Percentiles rank a stretch among this genome's conserved stretches.
phyloP scores from a whole-genome alignment of 805 yeast genomes.

The Candida ponderosae region DNA sequence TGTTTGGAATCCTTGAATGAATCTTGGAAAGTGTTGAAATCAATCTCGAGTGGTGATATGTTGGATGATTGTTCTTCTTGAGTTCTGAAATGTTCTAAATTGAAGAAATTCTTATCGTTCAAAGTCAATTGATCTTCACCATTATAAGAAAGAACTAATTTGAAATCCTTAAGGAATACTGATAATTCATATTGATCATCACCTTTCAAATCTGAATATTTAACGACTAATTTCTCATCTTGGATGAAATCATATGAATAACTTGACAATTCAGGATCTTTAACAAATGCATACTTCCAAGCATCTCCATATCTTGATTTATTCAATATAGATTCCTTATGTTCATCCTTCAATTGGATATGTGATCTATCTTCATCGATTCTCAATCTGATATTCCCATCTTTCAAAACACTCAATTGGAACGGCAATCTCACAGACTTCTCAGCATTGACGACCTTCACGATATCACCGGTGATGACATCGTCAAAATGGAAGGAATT shows the following conservation, averaged over 20 bases:
- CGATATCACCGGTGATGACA: slow-evolving; percentile 35
- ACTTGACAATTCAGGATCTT: slow-evolving; percentile 14
- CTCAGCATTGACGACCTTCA: slow-evolving; percentile 36
- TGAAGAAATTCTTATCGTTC: slow-evolving; percentile 65
- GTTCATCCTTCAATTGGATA: slow-evolving; percentile 13
- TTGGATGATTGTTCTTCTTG: slow-evolving; percentile 32
- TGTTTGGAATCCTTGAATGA: slow-evolving; percentile 54
- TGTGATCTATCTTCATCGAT: slow-evolving; percentile 50
- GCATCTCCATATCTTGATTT: slow-evolving; percentile 55
- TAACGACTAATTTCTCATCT: slow-evolving; percentile 3
- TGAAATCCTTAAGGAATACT: slow-evolving; percentile 40
- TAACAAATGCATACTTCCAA: slow-evolving; percentile 46
- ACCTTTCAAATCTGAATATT: slow-evolving; percentile 28
- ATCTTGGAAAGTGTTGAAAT: slow-evolving; percentile 64
- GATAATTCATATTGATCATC: slow-evolving; percentile 31
- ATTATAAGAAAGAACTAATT: slow-evolving; percentile 37
- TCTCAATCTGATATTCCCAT: slow-evolving; percentile 51
- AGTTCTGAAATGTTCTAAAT: slow-evolving; percentile 74
- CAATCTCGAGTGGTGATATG: slow-evolving; percentile 50
- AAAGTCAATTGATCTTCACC: slow-evolving; percentile 43
- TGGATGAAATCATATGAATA: slow-evolving; percentile 7
- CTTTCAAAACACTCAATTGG: slow-evolving; percentile 44
- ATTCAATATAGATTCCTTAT: slow-evolving; percentile 23
- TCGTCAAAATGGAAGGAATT: slow-evolving; percentile 22
- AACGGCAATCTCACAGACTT: slow-evolving; percentile 44